phyloP scores from a whole-genome alignment of 1,284 basidiomycete species.

The Heterobasidion irregulare region DNA sequence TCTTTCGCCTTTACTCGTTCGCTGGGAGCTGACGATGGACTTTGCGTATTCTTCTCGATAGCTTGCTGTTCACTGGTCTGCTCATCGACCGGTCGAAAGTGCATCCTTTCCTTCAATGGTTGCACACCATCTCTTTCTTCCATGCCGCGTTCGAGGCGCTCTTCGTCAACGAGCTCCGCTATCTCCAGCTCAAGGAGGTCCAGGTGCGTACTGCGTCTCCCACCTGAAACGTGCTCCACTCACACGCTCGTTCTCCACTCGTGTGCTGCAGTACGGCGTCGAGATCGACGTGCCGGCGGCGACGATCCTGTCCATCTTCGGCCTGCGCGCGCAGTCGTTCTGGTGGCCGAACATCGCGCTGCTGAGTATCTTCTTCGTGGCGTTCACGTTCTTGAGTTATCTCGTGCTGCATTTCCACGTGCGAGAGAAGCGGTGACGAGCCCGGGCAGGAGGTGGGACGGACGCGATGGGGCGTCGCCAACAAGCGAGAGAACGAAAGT shows the following conservation, averaged over 20 bases:
- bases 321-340: slow-evolving; percentile 86
- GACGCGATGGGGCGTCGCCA: neutral
- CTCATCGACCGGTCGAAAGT: slow-evolving; percentile 91
- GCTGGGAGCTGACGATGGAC: neutral
- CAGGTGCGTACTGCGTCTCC: slow-evolving; percentile 46
- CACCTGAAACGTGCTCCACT: neutral
- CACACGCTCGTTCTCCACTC: neutral
- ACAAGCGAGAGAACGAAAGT: too few relatives aligned
- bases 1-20: too few relatives aligned
- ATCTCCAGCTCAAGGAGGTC: slow-evolving; percentile 86
- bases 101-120: slow-evolving; percentile 66
- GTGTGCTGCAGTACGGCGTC: slow-evolving; percentile 66
- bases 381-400: slow-evolving; percentile 71
- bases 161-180: slow-evolving; percentile 91
- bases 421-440: slow-evolving; percentile 72
- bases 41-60: slow-evolving; percentile 21
- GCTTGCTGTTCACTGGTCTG: slow-evolving; percentile 90
- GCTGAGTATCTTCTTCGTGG: slow-evolving; percentile 76
- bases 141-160: slow-evolving; percentile 98
- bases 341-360: slow-evolving; percentile 92
- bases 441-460: neutral
- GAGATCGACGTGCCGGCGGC: slow-evolving; percentile 93
- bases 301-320: slow-evolving; percentile 85
- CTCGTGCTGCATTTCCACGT: slow-evolving; percentile 82
- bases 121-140: slow-evolving; percentile 93